Conservation (phyloP, 2,329 filamentous ascomycete species). For the Epichloe uncinata region DNA sequence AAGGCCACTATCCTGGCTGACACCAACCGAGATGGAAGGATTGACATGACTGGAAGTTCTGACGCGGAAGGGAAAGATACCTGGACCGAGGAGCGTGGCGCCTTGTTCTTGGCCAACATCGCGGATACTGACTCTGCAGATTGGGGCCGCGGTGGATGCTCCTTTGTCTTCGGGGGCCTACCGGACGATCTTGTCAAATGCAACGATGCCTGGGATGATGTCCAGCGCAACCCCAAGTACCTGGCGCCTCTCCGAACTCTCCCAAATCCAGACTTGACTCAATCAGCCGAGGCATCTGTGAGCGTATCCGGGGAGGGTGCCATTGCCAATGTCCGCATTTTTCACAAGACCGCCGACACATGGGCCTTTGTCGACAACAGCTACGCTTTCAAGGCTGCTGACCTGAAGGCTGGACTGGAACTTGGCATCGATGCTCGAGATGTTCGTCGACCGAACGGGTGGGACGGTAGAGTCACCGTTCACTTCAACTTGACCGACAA, state of each 20-base stretch:
- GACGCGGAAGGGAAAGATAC: slow-evolving; percentile 13
- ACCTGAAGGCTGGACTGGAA: slow-evolving; percentile 17
- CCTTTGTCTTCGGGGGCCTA: too few species aligned
- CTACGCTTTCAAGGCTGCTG: slow-evolving; percentile 15
- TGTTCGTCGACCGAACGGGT: slow-evolving; percentile 10
- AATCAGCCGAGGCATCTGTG: slow-evolving; percentile 9
- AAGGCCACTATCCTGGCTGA: slow-evolving; percentile 16
- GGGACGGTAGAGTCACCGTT: slow-evolving; percentile 17
- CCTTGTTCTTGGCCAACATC: slow-evolving; percentile 25
- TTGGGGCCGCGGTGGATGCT: slow-evolving; percentile 18
- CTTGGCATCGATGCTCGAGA: slow-evolving; percentile 25
- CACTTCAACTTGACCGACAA: slow-evolving; percentile 17
- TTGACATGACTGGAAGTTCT: slow-evolving; percentile 13
- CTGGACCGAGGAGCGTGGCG: slow-evolving; percentile 15
- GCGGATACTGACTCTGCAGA: slow-evolving; percentile 16
- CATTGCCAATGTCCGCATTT: slow-evolving; percentile 15
- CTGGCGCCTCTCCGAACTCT: slow-evolving; percentile 21
- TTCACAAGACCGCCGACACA: slow-evolving; percentile 9
- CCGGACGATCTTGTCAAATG: slow-evolving; percentile 19
- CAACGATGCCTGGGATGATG: slow-evolving; percentile 23
- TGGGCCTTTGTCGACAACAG: slow-evolving; percentile 17
- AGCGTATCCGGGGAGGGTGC: slow-evolving; percentile 5
- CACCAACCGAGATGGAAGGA: slow-evolving; percentile 21
- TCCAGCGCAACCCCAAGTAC: slow-evolving; percentile 16
- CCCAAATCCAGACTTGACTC: slow-evolving; percentile 10